These are phyloP conservation scores for Coccinonectria pachysandricola DNA, from an alignment of 2,329 filamentous ascomycete species.

Conservation along the genomic window DNA sequence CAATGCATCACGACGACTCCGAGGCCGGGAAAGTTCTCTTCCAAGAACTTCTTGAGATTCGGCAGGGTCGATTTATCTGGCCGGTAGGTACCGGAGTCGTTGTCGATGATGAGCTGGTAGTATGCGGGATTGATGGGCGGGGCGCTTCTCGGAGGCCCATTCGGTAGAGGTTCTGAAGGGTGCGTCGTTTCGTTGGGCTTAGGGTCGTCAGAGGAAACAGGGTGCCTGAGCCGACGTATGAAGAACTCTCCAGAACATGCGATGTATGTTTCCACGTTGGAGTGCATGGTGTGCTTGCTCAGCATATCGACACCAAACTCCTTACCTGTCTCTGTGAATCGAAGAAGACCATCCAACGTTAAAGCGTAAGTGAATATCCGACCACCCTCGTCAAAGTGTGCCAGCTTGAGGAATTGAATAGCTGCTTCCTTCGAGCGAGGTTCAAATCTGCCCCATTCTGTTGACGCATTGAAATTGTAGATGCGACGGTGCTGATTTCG, in stretches of 20 bases:
- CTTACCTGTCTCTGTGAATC: conserved; percentile 91
- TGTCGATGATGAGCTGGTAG: conserved; percentile 89
- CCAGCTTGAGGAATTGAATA: conserved; percentile 73
- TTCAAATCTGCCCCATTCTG: conserved; percentile 59
- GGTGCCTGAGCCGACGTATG: conserved; percentile 54
- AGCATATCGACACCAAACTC: conserved; percentile 91
- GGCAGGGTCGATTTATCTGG: conserved; percentile 72
- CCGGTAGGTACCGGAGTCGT: conserved; percentile 87
- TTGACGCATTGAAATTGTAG: conserved; percentile 77
- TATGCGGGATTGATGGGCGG: conserved; percentile 39
- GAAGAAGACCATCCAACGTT: conserved; percentile 74
- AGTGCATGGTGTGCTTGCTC: conserved; percentile 96
- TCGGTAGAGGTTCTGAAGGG: conserved; percentile 35
- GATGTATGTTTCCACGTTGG: conserved; percentile 81
- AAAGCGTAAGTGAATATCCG: conserved; percentile 88
- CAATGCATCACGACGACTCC: conserved; percentile 67
- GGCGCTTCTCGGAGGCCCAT: conserved; percentile 33
- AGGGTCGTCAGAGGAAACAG: conserved; percentile 32
- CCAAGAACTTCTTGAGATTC: conserved; percentile 58
- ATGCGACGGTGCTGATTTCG: conserved; percentile 84
- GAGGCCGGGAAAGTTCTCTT: conserved; percentile 65
- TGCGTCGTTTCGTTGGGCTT: conserved; percentile 39
- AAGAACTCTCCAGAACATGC: conserved; percentile 93
- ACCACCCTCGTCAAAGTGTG: conserved; percentile 75
- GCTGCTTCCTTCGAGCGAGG: conserved; percentile 61